phyloP scores from a whole-genome alignment of 192 early-diverging fungal genomes.

The Coemansia aciculifera region DNA sequence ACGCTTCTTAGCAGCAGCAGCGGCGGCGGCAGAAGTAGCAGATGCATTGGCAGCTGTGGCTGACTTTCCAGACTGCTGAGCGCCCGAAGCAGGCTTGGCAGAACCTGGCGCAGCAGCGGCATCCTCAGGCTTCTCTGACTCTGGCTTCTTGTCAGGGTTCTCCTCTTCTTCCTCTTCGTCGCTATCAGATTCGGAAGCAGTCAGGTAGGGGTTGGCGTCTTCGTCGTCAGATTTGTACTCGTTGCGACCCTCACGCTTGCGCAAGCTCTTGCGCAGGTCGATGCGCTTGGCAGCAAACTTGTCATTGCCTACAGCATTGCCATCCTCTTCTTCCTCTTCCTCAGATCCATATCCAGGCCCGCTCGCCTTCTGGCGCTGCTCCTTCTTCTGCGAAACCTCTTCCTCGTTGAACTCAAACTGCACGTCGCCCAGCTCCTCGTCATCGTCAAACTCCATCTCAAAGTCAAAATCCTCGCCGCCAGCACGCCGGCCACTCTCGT shows the following conservation, averaged over 20 bases:
- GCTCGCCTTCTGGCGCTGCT: constrained; percentile 40
- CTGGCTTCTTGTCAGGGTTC: constrained; percentile 8
- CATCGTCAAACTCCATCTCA: constrained; percentile 80
- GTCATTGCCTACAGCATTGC: constrained; percentile 1
- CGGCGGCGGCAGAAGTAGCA: not conserved
- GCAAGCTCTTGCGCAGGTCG: constrained; percentile 64
- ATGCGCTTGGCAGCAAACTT: constrained; percentile 50
- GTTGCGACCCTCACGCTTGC: constrained; percentile 61
- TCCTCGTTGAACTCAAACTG: constrained; percentile 67
- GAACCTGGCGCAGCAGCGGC: not conserved
- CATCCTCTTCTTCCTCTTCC: constrained; percentile 52
- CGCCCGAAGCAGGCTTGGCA: not conserved
- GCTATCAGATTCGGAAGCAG: constrained; percentile 44
- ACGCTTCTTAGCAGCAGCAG: constrained; percentile 46
- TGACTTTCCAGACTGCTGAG: constrained; percentile 4
- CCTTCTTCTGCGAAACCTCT: constrained; percentile 60
- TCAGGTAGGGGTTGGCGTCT: constrained; percentile 50
- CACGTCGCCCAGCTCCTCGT: constrained; percentile 73
- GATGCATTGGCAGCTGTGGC: not conserved
- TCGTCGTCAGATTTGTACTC: constrained; percentile 36
- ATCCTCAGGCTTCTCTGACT: constrained; percentile 10
- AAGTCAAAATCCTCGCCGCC: constrained; percentile 75
- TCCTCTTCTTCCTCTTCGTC: constrained; percentile 43
- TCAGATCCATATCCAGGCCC: constrained; percentile 17
- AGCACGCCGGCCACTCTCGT: constrained; percentile 47